Evolutionary conservation across 2,329 filamentous ascomycete species (phyloP), one percentile per base, ranked within the genome.

Genomic region (Rasamsonia emersonii): DNA sequence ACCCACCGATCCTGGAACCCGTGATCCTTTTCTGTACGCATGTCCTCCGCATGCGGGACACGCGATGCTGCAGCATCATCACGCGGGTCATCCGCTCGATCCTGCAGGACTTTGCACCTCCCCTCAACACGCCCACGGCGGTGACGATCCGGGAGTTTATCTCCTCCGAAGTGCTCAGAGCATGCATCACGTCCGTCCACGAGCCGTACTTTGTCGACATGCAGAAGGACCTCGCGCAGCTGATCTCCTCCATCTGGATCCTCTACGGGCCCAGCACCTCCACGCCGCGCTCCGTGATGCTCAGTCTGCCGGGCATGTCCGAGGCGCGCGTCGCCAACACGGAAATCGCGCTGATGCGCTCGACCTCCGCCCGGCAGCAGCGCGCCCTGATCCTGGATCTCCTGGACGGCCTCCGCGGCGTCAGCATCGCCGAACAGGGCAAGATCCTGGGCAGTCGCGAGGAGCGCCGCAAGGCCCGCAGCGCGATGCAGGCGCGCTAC

Each of bases 161-260:
- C 51, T 86, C 79, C 32, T 77, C 78, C 4, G 83, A 94, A 44
- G 85, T 96, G 2, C 73, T 98, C 30, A 85, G 88, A 62, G 86
- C 86, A 0, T 89, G 83, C 49, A 84, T 95, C 53, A 84, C 80
- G 2, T 93, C 84, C 2, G 76, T 98, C 30, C 84, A 96, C 59
- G 91, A 98, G 45, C 80, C 86, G 0, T 95, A 96, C 58, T 98
- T 96, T 58, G 88, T 95, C 19, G 91, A 98, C 45, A 75, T 93
- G 40, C 91, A 98, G 50, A 89, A 88, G 53, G 88, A 98, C 31
- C 71, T 98, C 14, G 89, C 86, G 1, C 75, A 79, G 14, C 69
- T 96, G 21, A 94, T 98, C 40, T 88, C 88, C 0, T 75, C 79
- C 3, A 91, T 96, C 39, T 70, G 94, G 46, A 72, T 81, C 6